phyloP scores from a whole-genome alignment of 2,329 filamentous ascomycete species.

The Penicillium oxalicum region DNA sequence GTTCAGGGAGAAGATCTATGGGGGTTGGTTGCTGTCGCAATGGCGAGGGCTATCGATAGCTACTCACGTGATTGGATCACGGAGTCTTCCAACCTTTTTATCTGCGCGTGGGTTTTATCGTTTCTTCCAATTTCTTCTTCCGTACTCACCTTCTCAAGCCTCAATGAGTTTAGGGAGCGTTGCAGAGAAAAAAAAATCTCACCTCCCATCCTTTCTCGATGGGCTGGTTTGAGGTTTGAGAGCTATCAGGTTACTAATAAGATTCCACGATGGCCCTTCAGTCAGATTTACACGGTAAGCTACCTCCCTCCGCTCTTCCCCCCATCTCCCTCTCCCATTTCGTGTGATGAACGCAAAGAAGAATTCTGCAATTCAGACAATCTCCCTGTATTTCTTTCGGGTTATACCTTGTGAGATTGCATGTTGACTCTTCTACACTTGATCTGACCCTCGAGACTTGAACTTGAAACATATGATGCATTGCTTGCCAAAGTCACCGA shows the following conservation, averaged over 20 bases:
- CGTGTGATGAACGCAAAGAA: conserved; percentile 36
- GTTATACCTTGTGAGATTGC: conserved; percentile 34
- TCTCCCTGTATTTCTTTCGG: conserved; percentile 26
- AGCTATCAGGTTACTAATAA: too few relatives aligned
- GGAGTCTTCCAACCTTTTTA: too few relatives aligned
- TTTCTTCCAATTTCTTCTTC: not conserved
- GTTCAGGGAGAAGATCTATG: not conserved
- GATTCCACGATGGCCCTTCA: not conserved
- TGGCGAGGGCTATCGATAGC: conserved; percentile 1
- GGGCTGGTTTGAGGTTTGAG: too few relatives aligned
- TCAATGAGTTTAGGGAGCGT: too few relatives aligned
- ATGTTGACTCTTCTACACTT: conserved; percentile 45
- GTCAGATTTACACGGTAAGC: conserved; percentile 5
- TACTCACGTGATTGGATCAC: conserved; percentile 7
- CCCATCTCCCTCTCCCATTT: not conserved
- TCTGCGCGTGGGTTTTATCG: not conserved
- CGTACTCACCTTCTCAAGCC: too few relatives aligned
- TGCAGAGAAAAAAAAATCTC: too few relatives aligned
- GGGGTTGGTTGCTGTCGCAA: not conserved
- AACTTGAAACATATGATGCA: not conserved
- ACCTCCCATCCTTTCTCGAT: too few relatives aligned
- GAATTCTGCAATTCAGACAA: conserved; percentile 45
- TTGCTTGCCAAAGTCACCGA: conserved; percentile 5
- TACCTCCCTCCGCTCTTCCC: conserved; percentile 7
- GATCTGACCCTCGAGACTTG: conserved; percentile 32